Conservation (phyloP, 108 stramenopile genomes). For the Cyclotella choctawhatcheeana region DNA sequence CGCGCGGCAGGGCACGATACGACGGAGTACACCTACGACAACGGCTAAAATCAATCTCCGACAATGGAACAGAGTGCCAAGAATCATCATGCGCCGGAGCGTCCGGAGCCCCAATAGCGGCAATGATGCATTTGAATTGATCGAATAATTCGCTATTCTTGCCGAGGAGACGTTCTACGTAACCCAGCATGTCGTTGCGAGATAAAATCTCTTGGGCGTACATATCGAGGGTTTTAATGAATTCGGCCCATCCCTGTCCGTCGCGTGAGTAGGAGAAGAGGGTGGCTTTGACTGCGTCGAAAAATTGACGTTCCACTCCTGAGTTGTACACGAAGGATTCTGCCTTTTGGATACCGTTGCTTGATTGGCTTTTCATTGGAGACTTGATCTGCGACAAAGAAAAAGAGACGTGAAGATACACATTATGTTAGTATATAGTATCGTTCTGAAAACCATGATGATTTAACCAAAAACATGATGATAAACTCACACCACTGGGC, state of each 20-base stretch:
- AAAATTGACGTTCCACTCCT: constrained; percentile 90
- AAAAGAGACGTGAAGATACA: neutral
- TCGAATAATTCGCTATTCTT: constrained; percentile 92
- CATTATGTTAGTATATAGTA: too few species aligned
- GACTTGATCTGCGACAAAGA: neutral
- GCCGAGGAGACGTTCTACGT: constrained; percentile 90
- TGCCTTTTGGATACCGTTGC: constrained; percentile 28
- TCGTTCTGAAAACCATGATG: neutral
- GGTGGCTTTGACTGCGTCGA: constrained; percentile 86
- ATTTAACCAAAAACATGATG: neutral
- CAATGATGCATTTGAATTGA: constrained; percentile 94
- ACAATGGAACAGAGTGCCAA: constrained; percentile 90
- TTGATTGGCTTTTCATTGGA: neutral
- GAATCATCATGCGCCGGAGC: constrained; percentile 78
- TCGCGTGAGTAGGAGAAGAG: constrained; percentile 82
- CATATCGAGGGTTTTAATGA: constrained; percentile 94
- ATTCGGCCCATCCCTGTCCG: constrained; percentile 94
- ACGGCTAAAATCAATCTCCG: constrained; percentile 89
- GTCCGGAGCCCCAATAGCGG: constrained; percentile 69
- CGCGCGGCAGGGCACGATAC: constrained; percentile 95
- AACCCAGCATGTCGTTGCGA: constrained; percentile 88
- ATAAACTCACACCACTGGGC: constrained; percentile 34
- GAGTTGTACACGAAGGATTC: constrained; percentile 85
- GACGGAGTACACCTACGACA: constrained; percentile 92
- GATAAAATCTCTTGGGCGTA: constrained; percentile 94